These are phyloP conservation scores for Cafeteria roenbergensis DNA, from an alignment of 108 stramenopile species.

Conservation along the genomic window DNA sequence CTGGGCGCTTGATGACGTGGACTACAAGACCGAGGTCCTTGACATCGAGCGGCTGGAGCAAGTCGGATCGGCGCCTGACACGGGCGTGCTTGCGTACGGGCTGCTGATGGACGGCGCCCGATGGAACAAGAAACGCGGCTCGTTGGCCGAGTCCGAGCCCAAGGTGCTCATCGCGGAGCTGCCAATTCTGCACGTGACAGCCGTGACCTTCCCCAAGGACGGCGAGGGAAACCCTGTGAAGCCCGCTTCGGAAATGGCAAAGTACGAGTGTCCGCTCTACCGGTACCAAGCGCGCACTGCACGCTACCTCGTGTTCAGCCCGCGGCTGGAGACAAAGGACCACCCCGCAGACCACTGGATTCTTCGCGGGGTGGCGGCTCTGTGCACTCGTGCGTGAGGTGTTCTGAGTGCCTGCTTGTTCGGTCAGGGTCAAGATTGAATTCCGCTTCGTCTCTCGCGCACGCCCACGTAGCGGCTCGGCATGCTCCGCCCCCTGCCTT, in stretches of 20 bases:
- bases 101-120: constrained; percentile 37
- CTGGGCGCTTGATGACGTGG: constrained; percentile 35
- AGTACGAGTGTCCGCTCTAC: constrained; percentile 43
- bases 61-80: constrained; percentile 18
- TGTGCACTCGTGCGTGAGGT: constrained; percentile 32
- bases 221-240: not conserved
- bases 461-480: no score
- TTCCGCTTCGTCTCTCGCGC: no score
- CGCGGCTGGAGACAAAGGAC: constrained; percentile 39
- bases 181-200: constrained; percentile 32
- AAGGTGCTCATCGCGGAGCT: constrained; percentile 23
- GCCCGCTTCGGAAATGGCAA: constrained; percentile 1
- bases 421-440: no score
- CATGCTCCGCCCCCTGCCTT: no score
- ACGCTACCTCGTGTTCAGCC: constrained; percentile 44
- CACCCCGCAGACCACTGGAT: constrained; percentile 46
- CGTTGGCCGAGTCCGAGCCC: constrained; percentile 23
- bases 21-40: constrained; percentile 22
- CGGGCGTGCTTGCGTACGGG: constrained; percentile 32
- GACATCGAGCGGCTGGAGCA: constrained; percentile 15
- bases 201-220: constrained; percentile 14
- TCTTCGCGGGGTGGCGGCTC: constrained; percentile 43
- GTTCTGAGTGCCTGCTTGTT: no score
- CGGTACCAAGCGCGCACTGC: constrained; percentile 49
- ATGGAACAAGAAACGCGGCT: constrained; percentile 15